Base-by-base conservation (phyloP, 2,329 filamentous ascomycete genomes). In the Fusarium veterinarium region DNA sequence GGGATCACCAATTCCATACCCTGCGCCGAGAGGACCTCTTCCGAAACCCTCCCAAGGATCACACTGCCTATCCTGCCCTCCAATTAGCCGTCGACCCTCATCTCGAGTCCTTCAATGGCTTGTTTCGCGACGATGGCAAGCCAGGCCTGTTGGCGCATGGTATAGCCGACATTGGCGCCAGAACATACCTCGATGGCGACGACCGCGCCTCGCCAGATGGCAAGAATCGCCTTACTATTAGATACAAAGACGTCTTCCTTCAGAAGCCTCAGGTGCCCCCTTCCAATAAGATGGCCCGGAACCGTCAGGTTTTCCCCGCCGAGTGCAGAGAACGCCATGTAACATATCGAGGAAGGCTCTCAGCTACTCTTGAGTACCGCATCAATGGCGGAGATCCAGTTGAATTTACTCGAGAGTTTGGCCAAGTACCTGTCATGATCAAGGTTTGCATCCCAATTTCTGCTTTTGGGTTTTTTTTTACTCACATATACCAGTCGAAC, bases 261-360 rank as follows among this genome's bases (percentile, higher is more conserved):
- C 93, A 96, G 75, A 97, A 94, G 82, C 90, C 95, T 16, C 87
- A 91, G 73, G 86, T 98, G 19, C 95, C 95, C 8, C 84, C 92
- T 3, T 89, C 89, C 56, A 98, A 98, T 85, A 97, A 97, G 82
- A 91, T 92, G 79, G 92, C 92, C 61, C 90, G 89, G 76, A 94
- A 94, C 81, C 90, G 96, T 80, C 93, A 96, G 78, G 94, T 99
- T 75, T 89, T 95, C 67, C 96, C 96, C 1, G 91, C 95, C 41
- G 96, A 99, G 84, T 97, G 95, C 84, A 91, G 96, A 86, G 95
- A 99, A 84, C 90, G 96, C 49, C 95, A 98, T 86, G 91, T 91
- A 60, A 94, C 95, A 35, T 99, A 99, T 83, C 88, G 95, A 79
- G 96, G 95, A 64, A 94, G 92, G 81, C 88, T 99, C 74, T 91